These are phyloP conservation scores for Kodamaea suecica DNA, from an alignment of 1,139 yeast genomes.

Conservation along the genomic window DNA sequence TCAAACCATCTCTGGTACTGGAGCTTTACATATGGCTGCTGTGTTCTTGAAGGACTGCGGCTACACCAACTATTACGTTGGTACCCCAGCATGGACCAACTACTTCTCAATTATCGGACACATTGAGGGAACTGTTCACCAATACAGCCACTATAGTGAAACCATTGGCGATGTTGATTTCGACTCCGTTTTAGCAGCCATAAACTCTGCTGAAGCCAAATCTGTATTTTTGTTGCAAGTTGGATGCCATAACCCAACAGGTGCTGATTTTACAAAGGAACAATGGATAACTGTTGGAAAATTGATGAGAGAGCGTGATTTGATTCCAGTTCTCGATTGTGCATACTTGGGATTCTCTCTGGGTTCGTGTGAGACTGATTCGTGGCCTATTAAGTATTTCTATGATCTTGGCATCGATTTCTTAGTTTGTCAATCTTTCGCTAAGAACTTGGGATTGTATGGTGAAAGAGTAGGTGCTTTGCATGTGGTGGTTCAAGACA, in stretches of 20 bases:
- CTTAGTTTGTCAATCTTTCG: slow-evolving; percentile 41
- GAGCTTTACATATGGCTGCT: slow-evolving; percentile 41
- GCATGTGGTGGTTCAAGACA: slow-evolving; percentile 35
- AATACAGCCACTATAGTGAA: slow-evolving; percentile 35
- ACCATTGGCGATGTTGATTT: slow-evolving; percentile 30
- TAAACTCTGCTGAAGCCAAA: slow-evolving; percentile 28
- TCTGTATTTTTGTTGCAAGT: slow-evolving; percentile 57
- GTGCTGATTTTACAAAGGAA: slow-evolving; percentile 84
- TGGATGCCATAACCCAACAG: slow-evolving; percentile 98
- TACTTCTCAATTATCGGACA: slow-evolving; percentile 36
- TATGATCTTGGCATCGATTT: slow-evolving; percentile 17
- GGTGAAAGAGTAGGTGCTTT: slow-evolving; percentile 44
- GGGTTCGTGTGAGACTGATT: slow-evolving; percentile 22
- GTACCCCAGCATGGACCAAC: slow-evolving; percentile 43
- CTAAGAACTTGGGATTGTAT: slow-evolving; percentile 47
- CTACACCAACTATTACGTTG: slow-evolving; percentile 30
- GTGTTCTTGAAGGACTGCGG: slow-evolving; percentile 30
- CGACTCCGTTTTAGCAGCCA: slow-evolving; percentile 23
- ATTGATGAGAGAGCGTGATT: slow-evolving; percentile 36
- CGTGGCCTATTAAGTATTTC: slow-evolving; percentile 21
- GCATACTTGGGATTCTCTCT: slow-evolving; percentile 79
- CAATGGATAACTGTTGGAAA: slow-evolving; percentile 70
- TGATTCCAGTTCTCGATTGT: slow-evolving; percentile 86
- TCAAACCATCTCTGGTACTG: slow-evolving; percentile 46
- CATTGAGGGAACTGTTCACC: slow-evolving; percentile 24